Base-by-base conservation (phyloP, 2,329 filamentous ascomycete genomes). In the Ophiostoma perfectum region DNA sequence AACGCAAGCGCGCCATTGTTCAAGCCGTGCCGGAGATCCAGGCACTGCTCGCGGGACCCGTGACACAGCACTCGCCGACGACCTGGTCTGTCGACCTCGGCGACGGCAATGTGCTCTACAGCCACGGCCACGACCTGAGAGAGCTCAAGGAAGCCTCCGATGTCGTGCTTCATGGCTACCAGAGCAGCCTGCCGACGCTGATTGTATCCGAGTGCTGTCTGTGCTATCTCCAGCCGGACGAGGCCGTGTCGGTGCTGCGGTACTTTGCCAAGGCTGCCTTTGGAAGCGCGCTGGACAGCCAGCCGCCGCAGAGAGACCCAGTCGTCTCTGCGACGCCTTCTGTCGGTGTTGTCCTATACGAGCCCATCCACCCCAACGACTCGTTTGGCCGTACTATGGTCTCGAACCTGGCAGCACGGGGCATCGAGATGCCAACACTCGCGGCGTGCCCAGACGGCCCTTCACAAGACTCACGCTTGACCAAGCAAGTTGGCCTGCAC, bases 151-250 rank as follows among this genome's bases (percentile, higher is more conserved):
- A 44, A 18, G 39, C 16, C 3, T 42, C 39, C 4, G 16, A 4
- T 18, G 16, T 18, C 6, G 16, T 44, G 49, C 64, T 86, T 4
- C 73, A 75, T 27, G 83, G 83, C 73, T 72, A 87, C 80, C 73
- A 85, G 80, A 75, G 78, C 73, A 74, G 86, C 75, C 38, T 91
- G 0, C 92, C 95, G 0, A 99, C 95, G 0, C 80, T 99, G 8
- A 79, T 99, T 38, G 83, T 99, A 6, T 98, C 94, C 0, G 95
- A 99, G 78, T 98, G 95, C 82, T 99, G 95, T 76, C 84, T 99
- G 44, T 92, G 95, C 76, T 99, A 99, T 75, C 84, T 99, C 1
- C 83, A 88, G 8, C 83, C 88, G 0, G 74, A 83, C 0, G 84
- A 88, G 66, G 89, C 93, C 0, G 81, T 83, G 49, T 78, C 80